phyloP scores from a whole-genome alignment of 2,329 filamentous ascomycete genomes.

The Hymenoscyphus infarciens region DNA sequence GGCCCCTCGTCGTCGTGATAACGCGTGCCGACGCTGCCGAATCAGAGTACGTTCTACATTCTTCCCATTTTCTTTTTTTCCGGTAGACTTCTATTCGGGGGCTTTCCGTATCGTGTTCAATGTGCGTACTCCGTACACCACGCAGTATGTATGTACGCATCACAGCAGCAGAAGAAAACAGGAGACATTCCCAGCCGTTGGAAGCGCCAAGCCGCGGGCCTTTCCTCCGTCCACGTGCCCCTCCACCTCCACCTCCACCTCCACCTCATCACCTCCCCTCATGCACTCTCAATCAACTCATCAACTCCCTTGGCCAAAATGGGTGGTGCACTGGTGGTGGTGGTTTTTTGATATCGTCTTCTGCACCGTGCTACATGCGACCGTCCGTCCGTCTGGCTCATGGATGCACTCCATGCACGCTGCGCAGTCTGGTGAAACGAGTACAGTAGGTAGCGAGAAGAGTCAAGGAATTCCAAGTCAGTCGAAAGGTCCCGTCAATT shows the following conservation, averaged over 20 bases:
- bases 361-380: constrained; percentile 20
- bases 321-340: no score
- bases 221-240: no score
- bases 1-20: not conserved
- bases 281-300: no score
- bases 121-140: not conserved
- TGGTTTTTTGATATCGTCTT: constrained; percentile 14
- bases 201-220: not conserved
- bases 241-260: no score
- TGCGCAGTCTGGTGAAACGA: constrained; percentile 23
- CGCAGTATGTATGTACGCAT: not conserved
- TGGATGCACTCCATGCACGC: constrained; percentile 21
- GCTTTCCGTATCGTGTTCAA: no score
- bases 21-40: not conserved
- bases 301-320: not conserved
- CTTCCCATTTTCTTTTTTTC: not conserved
- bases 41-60: not conserved
- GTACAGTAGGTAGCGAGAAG: no score
- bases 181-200: not conserved
- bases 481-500: not conserved
- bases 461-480: not conserved
- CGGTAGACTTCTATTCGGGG: not conserved
- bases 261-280: no score
- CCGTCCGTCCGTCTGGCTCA: constrained; percentile 20
- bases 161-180: not conserved